Percentiles rank a stretch among this genome's conserved stretches.
Conservation (phyloP, 2,329 filamentous ascomycete species). For the Monosporascus cannonballus region DNA sequence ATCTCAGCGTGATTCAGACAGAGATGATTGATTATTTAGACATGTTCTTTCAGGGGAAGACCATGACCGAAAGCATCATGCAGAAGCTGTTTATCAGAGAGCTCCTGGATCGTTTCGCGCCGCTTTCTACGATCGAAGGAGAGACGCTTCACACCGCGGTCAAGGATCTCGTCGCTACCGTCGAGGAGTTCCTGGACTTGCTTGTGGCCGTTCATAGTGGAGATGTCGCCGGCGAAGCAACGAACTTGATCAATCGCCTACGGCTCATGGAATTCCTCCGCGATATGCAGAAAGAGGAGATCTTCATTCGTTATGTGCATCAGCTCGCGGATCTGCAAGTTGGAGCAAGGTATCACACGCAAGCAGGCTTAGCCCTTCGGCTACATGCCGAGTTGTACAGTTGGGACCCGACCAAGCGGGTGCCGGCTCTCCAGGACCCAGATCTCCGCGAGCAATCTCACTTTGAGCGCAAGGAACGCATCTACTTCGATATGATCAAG, state of each 20-base stretch:
- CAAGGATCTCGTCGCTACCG: conserved; percentile 71
- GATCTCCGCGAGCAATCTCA: conserved; percentile 75
- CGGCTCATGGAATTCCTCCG: conserved; percentile 93
- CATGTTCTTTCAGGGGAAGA: conserved; percentile 80
- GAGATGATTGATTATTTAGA: conserved; percentile 96
- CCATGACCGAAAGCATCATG: conserved; percentile 78
- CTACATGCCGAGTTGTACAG: conserved; percentile 90
- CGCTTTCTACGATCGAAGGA: conserved; percentile 57
- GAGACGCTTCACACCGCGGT: conserved; percentile 73
- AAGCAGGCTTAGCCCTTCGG: conserved; percentile 82
- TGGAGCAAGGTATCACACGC: conserved; percentile 70
- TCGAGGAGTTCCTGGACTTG: conserved; percentile 87
- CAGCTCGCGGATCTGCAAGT: conserved; percentile 77
- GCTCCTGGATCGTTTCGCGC: conserved; percentile 73
- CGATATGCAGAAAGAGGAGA: conserved; percentile 95
- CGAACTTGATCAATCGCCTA: conserved; percentile 80
- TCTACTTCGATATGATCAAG: conserved; percentile 94
- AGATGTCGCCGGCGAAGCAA: conserved; percentile 66
- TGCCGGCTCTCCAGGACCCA: conserved; percentile 65
- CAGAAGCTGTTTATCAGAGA: conserved; percentile 92
- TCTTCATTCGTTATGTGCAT: conserved; percentile 93
- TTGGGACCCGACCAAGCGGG: conserved; percentile 70
- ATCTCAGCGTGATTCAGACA: conserved; percentile 84
- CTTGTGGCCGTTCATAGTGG: conserved; percentile 83
- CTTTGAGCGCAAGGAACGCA: conserved; percentile 86